phyloP scores from a whole-genome alignment of 768 basidiomycete genomes.

The Leccinum subtestaceum region DNA sequence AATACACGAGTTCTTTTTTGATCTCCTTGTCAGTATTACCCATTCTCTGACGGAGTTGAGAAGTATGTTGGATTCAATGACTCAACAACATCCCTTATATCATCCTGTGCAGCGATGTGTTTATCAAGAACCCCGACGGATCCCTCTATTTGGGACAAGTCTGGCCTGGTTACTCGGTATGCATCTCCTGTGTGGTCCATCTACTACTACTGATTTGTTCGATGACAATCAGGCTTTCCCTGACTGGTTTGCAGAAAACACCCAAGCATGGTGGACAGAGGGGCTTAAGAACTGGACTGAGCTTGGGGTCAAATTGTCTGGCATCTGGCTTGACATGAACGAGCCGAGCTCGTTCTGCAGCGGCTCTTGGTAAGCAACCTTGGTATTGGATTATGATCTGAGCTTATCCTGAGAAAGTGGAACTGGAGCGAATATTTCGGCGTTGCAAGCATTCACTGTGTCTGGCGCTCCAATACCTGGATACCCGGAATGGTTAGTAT shows the following conservation, averaged over 20 bases:
- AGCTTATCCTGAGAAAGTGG: constrained; percentile 33
- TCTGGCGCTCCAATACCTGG: constrained; percentile 51
- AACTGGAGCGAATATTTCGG: constrained; percentile 53
- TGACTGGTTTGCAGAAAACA: constrained; percentile 57
- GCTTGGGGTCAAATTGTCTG: constrained; percentile 52
- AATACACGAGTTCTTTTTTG: neutral
- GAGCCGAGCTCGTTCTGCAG: constrained; percentile 65
- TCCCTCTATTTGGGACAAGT: constrained; percentile 72
- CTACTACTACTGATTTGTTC: neutral
- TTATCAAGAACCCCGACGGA: constrained; percentile 74
- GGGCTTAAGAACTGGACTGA: constrained; percentile 54
- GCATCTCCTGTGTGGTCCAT: constrained; percentile 7
- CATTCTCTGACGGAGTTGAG: constrained; percentile 61
- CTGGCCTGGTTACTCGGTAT: constrained; percentile 73
- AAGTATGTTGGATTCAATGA: constrained; percentile 37
- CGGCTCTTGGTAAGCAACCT: constrained; percentile 46
- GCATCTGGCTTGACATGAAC: constrained; percentile 73
- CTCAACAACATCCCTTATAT: neutral
- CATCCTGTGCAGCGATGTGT: constrained; percentile 48
- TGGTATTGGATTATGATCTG: neutral
- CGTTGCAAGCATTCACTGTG: constrained; percentile 54
- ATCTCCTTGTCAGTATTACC: constrained; percentile 49
- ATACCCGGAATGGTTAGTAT: constrained; percentile 66
- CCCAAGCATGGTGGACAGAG: constrained; percentile 59
- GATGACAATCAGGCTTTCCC: constrained; percentile 45